Conservation (phyloP, 495 filamentous ascomycete species). For the Margaritispora aquatica region DNA sequence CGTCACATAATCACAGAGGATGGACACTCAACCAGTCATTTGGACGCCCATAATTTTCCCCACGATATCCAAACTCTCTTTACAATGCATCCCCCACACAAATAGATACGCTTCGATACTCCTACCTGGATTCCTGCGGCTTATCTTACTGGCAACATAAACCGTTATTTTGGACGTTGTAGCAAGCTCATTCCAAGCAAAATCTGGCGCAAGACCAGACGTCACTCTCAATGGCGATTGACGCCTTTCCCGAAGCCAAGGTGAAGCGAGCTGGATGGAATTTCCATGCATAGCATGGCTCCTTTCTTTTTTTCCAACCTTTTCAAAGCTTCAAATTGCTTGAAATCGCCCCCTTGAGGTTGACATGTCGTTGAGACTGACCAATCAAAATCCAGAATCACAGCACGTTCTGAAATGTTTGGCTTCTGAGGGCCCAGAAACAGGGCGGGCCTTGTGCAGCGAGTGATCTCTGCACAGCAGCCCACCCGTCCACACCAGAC, state of each 20-base stretch:
- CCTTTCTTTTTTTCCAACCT: too few relatives aligned
- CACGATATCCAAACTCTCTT: too few relatives aligned
- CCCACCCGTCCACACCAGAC: neutral
- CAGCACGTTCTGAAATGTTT: slow-evolving; percentile 7
- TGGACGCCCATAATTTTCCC: too few relatives aligned
- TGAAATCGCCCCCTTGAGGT: neutral
- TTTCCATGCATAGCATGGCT: too few relatives aligned
- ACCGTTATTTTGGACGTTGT: too few relatives aligned
- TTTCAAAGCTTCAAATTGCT: neutral
- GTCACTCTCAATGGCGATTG: neutral
- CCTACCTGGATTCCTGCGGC: too few relatives aligned
- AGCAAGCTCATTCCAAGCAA: too few relatives aligned
- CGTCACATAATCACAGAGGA: neutral
- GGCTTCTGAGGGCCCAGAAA: neutral
- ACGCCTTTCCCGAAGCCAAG: neutral
- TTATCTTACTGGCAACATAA: too few relatives aligned
- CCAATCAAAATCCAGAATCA: slow-evolving; percentile 7
- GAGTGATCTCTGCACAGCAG: neutral
- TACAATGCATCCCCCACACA: too few relatives aligned
- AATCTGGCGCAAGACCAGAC: too few relatives aligned
- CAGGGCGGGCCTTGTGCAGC: neutral
- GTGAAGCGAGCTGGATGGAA: neutral
- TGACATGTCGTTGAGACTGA: slow-evolving; percentile 6
- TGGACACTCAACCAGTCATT: too few relatives aligned
- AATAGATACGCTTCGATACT: too few relatives aligned